A percentile compares a stretch with the other conserved stretches of the same genome.
Conservation (phyloP, 73 alveolate genomes). For the Blepharisma japonicum region DNA sequence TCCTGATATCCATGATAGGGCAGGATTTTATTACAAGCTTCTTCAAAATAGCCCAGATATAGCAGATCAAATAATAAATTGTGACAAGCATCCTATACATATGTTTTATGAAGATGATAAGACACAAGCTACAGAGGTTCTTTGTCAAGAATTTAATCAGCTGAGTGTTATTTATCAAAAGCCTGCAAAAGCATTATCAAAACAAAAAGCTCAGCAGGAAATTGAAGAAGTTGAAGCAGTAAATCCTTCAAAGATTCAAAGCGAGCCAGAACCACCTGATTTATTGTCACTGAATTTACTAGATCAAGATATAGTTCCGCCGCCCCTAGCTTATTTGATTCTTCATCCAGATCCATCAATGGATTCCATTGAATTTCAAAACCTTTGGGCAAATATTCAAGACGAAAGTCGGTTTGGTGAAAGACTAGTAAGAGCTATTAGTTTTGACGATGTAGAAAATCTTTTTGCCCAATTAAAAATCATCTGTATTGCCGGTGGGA, state of each 20-base stretch:
- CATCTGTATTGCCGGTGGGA: slow-evolving; percentile 1
- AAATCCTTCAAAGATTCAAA: background rate
- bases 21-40: slow-evolving; percentile 57
- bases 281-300: background rate
- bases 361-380: slow-evolving; percentile 11
- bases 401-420: background rate
- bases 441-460: background rate
- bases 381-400: background rate
- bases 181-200: slow-evolving; percentile 31
- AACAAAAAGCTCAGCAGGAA: background rate
- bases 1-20: slow-evolving; percentile 61
- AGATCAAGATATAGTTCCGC: background rate
- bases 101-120: slow-evolving; percentile 3
- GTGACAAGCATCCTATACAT: background rate
- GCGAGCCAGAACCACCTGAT: slow-evolving; percentile 20
- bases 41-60: slow-evolving; percentile 48
- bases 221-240: slow-evolving; percentile 4
- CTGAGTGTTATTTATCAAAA: slow-evolving; percentile 52
- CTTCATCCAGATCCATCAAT: background rate
- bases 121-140: background rate
- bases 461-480: background rate
- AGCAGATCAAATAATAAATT: slow-evolving; percentile 46
- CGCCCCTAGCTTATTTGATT: background rate
- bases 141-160: slow-evolving; percentile 50
- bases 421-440: background rate